These are phyloP conservation scores for Podospora pseudoanserina DNA, from an alignment of 495 filamentous ascomycete species.

Conservation along the genomic window DNA sequence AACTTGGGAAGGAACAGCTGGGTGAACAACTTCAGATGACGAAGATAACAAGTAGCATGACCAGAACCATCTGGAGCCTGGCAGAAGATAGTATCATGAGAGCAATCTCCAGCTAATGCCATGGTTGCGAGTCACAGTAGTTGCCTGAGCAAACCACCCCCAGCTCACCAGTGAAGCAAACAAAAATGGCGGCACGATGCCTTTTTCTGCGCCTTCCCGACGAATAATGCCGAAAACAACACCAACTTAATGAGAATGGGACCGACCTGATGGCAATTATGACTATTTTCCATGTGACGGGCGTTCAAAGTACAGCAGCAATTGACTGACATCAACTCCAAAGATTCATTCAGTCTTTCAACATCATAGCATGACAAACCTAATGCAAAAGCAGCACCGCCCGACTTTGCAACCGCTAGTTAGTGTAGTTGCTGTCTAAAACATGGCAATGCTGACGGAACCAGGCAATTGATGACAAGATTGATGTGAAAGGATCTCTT, in stretches of 20 bases:
- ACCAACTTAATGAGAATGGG: neutral
- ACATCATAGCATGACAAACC: neutral
- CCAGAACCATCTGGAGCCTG: neutral
- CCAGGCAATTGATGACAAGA: neutral
- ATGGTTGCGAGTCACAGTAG: neutral
- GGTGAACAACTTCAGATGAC: neutral
- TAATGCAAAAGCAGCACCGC: neutral
- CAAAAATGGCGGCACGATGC: neutral
- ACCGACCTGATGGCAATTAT: neutral
- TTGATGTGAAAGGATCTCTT: constrained; percentile 15
- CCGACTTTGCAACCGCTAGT: neutral
- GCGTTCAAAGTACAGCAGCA: neutral
- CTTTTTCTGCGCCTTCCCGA: neutral
- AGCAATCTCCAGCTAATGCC: neutral
- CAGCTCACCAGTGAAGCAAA: neutral
- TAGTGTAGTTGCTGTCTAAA: neutral
- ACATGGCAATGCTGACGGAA: neutral
- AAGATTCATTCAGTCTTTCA: neutral
- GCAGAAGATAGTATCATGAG: neutral
- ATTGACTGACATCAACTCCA: neutral
- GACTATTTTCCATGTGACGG: neutral
- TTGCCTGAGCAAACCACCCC: neutral
- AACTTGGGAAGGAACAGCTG: neutral
- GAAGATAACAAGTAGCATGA: neutral
- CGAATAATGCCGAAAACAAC: neutral